Base-by-base conservation (phyloP, 1,139 yeast genomes). In the Kodamaea alishanica region DNA sequence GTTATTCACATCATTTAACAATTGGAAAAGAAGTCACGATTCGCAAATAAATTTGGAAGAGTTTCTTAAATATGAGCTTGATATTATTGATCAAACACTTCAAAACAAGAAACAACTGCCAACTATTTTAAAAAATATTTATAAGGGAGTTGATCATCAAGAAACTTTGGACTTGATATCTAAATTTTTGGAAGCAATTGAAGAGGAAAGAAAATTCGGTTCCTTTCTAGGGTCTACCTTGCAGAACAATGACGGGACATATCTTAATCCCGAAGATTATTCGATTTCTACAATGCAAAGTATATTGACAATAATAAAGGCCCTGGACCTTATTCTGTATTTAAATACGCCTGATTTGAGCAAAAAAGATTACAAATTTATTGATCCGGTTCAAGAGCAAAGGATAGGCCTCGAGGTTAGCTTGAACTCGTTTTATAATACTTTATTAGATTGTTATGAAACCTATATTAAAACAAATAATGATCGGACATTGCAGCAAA, bases 341-440 rank as follows among this genome's bases (percentile, higher is more conserved):
- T 38, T 65, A 23, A 63, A 63, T 39, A 40, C 46, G 15, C 47
- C 56, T 9, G 42, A 41, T 12, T 27, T 8, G 26, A 30, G 8
- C 20, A 15, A 15, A 32, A 26, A 10, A 40, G 32, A 24, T 29
- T 22, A 7, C 37, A 30, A 15, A 15, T 3, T 15, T 15, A 15
- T 15, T 5, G 40, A 37, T 6, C 29, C 30, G 15, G 29, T 8
- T 4, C n/a, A 32, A 29, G 31, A 40, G 23, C 43, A 50, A 29
- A 48, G 45, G 32, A 40, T 45, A 12, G 31, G 41, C 6, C 41
- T 64, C 15, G 41, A 45, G 20, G 35, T 41, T 2, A 44, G 61
- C 30, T 46, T 68, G 11, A 43, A 46, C 9, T 45, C 60, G 12
- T 68, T 70, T 44, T 52, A 58, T 34, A 39, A 36, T 20, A 61